Conservation (phyloP, 345 rosid genomes). For the Noccaea bulbosa region DNA sequence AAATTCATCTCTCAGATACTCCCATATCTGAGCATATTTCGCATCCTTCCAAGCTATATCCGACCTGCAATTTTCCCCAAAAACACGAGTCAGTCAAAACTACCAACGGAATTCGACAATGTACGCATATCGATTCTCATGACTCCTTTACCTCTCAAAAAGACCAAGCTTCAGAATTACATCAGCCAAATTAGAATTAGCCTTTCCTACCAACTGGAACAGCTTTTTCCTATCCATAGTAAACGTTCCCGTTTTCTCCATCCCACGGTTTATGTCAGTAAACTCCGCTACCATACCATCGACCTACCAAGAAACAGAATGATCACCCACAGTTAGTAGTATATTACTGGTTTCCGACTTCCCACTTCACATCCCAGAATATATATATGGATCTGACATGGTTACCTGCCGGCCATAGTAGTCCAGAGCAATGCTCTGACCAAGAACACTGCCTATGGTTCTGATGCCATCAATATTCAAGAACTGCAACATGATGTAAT, state of each 20-base stretch:
- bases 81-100: not conserved
- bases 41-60: conserved; percentile 99
- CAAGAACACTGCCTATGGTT: conserved; percentile 91
- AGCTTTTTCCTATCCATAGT: conserved; percentile 95
- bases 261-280: conserved; percentile 92
- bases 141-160: conserved; percentile 77
- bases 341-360: not conserved
- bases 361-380: conserved; percentile 19
- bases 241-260: conserved; percentile 95
- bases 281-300: conserved; percentile 98
- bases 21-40: conserved; percentile 90
- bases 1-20: conserved; percentile 91
- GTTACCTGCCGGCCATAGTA: conserved; percentile 96
- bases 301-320: conserved; percentile 57
- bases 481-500: conserved; percentile 86
- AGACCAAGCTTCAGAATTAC: conserved; percentile 96
- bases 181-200: conserved; percentile 93
- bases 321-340: not conserved
- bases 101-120: conserved; percentile 3
- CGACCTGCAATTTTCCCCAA: conserved; percentile 59
- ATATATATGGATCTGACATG: conserved; percentile 14
- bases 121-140: not conserved
- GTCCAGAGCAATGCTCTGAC: conserved; percentile 96
- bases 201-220: conserved; percentile 95
- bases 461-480: conserved; percentile 88